A percentile compares a stretch with the other conserved stretches of the same genome.
Evolutionary conservation across 2,329 filamentous ascomycete genomes (phyloP).

Genomic region (Sporothrix inflata): DNA sequence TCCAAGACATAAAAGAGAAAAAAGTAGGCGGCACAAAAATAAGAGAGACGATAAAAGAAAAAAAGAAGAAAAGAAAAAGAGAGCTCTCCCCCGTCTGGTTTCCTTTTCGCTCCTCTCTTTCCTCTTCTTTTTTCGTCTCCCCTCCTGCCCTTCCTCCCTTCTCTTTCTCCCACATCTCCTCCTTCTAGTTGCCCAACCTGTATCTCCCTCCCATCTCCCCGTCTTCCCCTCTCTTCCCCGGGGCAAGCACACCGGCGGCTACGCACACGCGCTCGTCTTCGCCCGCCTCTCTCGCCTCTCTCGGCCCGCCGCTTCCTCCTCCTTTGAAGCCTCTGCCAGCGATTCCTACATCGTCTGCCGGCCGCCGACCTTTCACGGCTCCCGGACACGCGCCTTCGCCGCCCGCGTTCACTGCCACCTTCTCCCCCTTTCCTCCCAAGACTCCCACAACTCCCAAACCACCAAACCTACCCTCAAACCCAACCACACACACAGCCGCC

Average conservation of each 20-base stretch:
- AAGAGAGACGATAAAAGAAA: background rate
- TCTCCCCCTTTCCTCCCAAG: constrained; percentile 4
- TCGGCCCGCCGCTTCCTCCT: constrained; percentile 14
- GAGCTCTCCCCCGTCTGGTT: background rate
- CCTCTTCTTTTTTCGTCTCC: background rate
- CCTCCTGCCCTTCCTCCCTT: background rate
- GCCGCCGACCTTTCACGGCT: constrained; percentile 2
- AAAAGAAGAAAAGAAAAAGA: background rate
- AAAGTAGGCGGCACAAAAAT: constrained; percentile 5
- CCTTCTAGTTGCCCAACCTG: constrained; percentile 16
- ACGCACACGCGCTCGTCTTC: constrained; percentile 12
- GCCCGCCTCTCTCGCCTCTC: background rate
- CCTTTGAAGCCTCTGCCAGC: constrained; percentile 12
- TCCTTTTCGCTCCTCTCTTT: background rate
- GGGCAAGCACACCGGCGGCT: background rate
- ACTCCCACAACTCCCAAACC: background rate
- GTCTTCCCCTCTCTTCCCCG: constrained; percentile 17
- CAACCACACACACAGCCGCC: constrained; percentile 8
- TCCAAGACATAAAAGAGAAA: background rate
- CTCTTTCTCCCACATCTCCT: constrained; percentile 1
- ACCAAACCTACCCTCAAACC: too few species aligned
- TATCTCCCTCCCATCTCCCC: constrained; percentile 23
- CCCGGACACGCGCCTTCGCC: constrained; percentile 1
- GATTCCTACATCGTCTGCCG: background rate
- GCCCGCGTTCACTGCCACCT: background rate